These are phyloP conservation scores for Niebla homalea DNA, from an alignment of 495 filamentous ascomycete genomes.

Conservation along the genomic window DNA sequence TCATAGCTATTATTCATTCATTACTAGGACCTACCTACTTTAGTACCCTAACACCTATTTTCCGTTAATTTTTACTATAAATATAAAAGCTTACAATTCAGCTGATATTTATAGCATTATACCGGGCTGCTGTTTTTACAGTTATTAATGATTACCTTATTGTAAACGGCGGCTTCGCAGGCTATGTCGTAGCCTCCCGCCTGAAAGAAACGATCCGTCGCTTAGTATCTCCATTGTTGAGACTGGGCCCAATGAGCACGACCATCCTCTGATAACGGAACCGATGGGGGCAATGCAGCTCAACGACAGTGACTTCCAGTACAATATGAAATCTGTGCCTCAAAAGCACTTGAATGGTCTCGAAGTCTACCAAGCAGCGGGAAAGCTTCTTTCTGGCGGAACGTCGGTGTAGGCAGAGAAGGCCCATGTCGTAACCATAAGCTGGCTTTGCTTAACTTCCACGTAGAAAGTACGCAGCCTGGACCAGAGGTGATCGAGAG, in stretches of 20 bases:
- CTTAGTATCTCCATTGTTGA: slow-evolving; percentile 22
- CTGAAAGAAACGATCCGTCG: slow-evolving; percentile 10
- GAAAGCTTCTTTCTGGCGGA: slow-evolving; percentile 29
- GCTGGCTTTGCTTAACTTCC: too few relatives aligned
- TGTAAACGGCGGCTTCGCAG: slow-evolving; percentile 21
- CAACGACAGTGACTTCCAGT: slow-evolving; percentile 18
- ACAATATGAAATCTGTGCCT: slow-evolving; percentile 21
- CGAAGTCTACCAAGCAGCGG: slow-evolving; percentile 26
- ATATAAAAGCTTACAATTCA: too few relatives aligned
- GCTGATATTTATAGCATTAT: too few relatives aligned
- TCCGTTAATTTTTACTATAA: too few relatives aligned
- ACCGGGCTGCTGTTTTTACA: too few relatives aligned
- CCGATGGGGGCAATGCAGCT: slow-evolving; percentile 6
- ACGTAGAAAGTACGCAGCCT: slow-evolving; percentile 24
- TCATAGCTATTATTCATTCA: too few relatives aligned
- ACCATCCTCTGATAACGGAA: slow-evolving; percentile 14
- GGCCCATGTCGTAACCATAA: background rate
- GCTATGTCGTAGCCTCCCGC: slow-evolving; percentile 18
- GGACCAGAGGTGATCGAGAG: slow-evolving; percentile 21
- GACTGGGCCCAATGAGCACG: slow-evolving; percentile 19
- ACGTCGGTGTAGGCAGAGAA: slow-evolving; percentile 17
- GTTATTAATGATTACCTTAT: slow-evolving; percentile 22
- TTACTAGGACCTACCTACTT: too few relatives aligned
- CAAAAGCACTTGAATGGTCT: slow-evolving; percentile 26
- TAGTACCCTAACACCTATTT: too few relatives aligned